These are phyloP conservation scores for Carex littledalei DNA, from an alignment of 176 grass and related monocot species.

Conservation along the genomic window DNA sequence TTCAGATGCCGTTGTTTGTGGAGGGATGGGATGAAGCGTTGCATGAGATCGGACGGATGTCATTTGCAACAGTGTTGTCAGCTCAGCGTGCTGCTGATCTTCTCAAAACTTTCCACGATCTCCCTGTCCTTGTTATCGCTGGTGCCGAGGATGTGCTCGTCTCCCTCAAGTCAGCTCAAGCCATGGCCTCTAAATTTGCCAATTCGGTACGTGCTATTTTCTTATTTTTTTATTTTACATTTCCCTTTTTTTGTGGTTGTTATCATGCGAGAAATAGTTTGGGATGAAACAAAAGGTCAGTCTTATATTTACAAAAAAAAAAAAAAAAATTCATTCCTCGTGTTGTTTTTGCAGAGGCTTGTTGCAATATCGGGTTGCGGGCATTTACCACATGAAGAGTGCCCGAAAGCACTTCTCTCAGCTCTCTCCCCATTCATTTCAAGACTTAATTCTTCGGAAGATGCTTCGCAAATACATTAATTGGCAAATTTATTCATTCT, in stretches of 20 bases:
- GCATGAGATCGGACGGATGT: slow-evolving; percentile 89
- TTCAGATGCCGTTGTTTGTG: slow-evolving; percentile 78
- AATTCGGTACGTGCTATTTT: slow-evolving; percentile 66
- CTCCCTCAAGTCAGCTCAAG: slow-evolving; percentile 69
- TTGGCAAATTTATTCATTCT: slow-evolving; percentile 23
- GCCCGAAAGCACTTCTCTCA: slow-evolving; percentile 77
- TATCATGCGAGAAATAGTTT: background rate
- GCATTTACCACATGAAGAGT: slow-evolving; percentile 96
- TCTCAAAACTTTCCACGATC: slow-evolving; percentile 66
- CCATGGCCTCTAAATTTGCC: slow-evolving; percentile 70
- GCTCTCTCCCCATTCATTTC: slow-evolving; percentile 86
- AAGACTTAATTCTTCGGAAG: slow-evolving; percentile 50
- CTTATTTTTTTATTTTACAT: background rate
- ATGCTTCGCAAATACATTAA: slow-evolving; percentile 61
- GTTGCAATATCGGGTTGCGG: slow-evolving; percentile 84
- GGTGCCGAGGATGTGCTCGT: slow-evolving; percentile 92
- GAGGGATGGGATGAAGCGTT: slow-evolving; percentile 97
- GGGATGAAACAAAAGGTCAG: background rate
- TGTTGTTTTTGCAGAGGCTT: slow-evolving; percentile 55
- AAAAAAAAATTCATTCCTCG: background rate
- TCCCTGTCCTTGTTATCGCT: slow-evolving; percentile 75
- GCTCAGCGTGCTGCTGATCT: slow-evolving; percentile 54
- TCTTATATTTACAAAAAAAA: background rate
- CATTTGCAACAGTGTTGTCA: slow-evolving; percentile 82
- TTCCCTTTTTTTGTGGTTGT: background rate